phyloP scores from a whole-genome alignment of 768 basidiomycete genomes.

The Tulasnella sp. region DNA sequence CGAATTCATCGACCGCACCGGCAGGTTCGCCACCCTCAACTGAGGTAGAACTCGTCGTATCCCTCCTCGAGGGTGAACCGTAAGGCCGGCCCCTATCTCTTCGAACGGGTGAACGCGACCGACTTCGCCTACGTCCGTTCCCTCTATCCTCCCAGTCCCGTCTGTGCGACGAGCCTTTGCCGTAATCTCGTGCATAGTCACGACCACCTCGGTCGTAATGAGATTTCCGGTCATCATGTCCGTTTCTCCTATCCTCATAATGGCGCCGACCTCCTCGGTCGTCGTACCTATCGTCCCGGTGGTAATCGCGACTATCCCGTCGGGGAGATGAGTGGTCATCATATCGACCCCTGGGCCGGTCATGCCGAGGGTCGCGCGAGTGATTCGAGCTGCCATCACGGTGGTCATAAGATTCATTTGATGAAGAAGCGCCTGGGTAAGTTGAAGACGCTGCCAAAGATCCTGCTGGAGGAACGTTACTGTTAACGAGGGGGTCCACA shows the following conservation, averaged over 20 bases:
- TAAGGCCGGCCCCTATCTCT: no score
- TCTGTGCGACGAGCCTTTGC: not conserved
- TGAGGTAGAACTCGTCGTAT: no score
- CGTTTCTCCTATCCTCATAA: conserved; percentile 28
- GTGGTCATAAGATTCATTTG: not conserved
- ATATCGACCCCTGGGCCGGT: not conserved
- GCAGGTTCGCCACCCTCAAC: no score
- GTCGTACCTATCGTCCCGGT: conserved; percentile 38
- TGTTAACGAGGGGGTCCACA: no score
- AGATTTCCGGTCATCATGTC: conserved; percentile 43
- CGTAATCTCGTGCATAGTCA: conserved; percentile 1
- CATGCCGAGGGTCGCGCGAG: not conserved
- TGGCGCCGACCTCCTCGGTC: conserved; percentile 29
- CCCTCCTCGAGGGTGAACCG: no score
- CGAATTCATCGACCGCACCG: no score
- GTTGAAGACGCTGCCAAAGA: no score
- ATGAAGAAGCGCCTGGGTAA: not conserved
- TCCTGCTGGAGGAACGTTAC: no score
- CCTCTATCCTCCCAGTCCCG: conserved; percentile 5
- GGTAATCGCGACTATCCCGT: not conserved
- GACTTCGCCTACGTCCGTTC: not conserved
- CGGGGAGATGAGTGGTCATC: not conserved
- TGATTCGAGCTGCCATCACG: not conserved
- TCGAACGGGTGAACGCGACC: not conserved
- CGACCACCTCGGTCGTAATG: conserved; percentile 33